phyloP scores from a whole-genome alignment of 441 rosid genomes.

The Arabidopsis hybrid region DNA sequence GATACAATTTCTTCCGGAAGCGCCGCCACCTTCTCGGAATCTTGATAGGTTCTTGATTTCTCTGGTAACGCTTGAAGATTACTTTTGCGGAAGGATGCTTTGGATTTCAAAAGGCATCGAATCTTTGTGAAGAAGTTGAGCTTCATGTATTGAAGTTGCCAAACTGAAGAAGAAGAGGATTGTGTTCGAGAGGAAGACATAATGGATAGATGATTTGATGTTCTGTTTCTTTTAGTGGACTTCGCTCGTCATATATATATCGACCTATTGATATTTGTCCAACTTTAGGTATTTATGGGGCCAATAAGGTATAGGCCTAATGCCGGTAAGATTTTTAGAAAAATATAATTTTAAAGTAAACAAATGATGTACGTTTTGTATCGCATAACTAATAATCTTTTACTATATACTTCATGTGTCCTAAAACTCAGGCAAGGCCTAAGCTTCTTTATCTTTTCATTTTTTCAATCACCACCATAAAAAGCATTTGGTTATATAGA shows the following conservation, averaged over 20 bases:
- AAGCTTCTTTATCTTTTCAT: no score
- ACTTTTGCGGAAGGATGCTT: slow-evolving; percentile 47
- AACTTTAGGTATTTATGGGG: slow-evolving; percentile 35
- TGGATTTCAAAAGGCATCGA: slow-evolving; percentile 64
- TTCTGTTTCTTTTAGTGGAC: slow-evolving; percentile 37
- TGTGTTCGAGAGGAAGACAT: slow-evolving; percentile 49
- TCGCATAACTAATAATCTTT: slow-evolving; percentile 1
- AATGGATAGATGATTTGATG: slow-evolving; percentile 28
- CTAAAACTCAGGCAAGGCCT: no score
- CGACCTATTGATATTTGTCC: slow-evolving; percentile 6
- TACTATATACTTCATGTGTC: slow-evolving; percentile 8
- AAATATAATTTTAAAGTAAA: not conserved
- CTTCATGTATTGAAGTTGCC: slow-evolving; percentile 53
- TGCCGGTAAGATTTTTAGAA: slow-evolving; percentile 2
- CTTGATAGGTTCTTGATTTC: slow-evolving; percentile 30
- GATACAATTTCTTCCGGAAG: slow-evolving; percentile 6
- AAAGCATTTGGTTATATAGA: no score
- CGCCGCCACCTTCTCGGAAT: slow-evolving; percentile 21
- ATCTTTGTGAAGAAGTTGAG: slow-evolving; percentile 64
- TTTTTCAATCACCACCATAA: not conserved
- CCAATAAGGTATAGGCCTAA: slow-evolving; percentile 24
- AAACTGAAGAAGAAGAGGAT: slow-evolving; percentile 48
- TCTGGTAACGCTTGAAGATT: slow-evolving; percentile 9
- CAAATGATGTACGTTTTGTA: not conserved
- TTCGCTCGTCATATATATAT: slow-evolving; percentile 28